Base-by-base conservation (phyloP, 2,329 filamentous ascomycete species). In the Leptographium wingfieldii region DNA sequence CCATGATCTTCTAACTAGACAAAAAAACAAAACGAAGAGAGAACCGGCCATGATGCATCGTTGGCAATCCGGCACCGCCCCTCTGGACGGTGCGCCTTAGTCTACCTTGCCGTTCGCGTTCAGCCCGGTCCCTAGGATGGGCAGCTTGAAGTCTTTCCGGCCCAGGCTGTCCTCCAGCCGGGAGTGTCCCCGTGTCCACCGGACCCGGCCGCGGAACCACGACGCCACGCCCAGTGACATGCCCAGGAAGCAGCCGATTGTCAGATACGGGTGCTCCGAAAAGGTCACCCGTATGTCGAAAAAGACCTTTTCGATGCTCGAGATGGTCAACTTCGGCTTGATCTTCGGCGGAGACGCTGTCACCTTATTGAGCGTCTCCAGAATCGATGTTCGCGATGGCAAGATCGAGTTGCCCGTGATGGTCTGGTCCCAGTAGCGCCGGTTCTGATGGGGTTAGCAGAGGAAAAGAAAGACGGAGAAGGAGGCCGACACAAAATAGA, bases 361-460 rank as follows among this genome's bases (percentile, higher is more conserved):
- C 62, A 90, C 80, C 69, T 88, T 87, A 67, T 82, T 81, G 59
- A 92, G 77, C 16, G 91, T 95, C 73, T 96, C 92, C 63, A 96
- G 83, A 69, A 96, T 96, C 3, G 88, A 91, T 4, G 90, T 92
- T 63, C 94, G 87, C 31, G 88, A 94, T 59, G 92, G 87, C 66
- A 92, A 85, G 69, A 99, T 97, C 63, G 87, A 83, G 72, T 94
- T 92, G 65, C 92, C 92, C 3, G 90, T 94, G 63, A 87, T 86
- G 55, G 92, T 96, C 38, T 80, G 84, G 70, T 99, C 94, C 94
- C 94, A 99, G 76, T 95, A 99, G 65, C 88, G 85, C 67, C 89
- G 91, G 75, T 90, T 91, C 90, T 95, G 33, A 27, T 25, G 9
- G 56, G 58, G 69, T 79, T 66, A 79, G 73, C 68, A 63, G 38